Base-by-base conservation (phyloP, 306 rosid species). In the Potentilla sterilis region DNA sequence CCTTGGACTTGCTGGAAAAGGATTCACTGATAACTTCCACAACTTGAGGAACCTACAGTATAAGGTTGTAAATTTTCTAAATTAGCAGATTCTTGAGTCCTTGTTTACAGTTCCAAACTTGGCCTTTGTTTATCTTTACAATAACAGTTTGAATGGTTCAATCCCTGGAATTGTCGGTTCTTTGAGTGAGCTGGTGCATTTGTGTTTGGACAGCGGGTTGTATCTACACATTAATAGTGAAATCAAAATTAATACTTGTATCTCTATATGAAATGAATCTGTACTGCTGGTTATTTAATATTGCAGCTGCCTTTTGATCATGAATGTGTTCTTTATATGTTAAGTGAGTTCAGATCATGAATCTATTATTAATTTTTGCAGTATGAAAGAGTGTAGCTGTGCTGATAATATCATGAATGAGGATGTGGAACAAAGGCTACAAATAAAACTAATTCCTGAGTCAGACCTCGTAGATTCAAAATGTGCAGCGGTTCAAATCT, bases 151-250 rank as follows among this genome's bases (percentile, higher is more conserved):
- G n/a, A 82, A 9, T 22, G 94, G 89, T 46, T 74, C 89, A 7
- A 83, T 94, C 21, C 95, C 98, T 68, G 19, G 86, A n/a, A 86
- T 24, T 73, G 70, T 91, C 41, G 87, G 87, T 72, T 83, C 85
- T 74, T 44, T 83, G 86, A 85, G 83, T 77, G 73, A 77, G 46
- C 80, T 88, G 12, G 35, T 12, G 19, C 0, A 4, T 13, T 37
- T 93, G 62, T 80, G 83, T 78, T 75, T 90, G 4, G 41, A 79
- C 0, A 2, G 28, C 28, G 28, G 1, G 28, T 28, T 28, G 28
- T 28, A 28, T 28, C 28, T 28, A 28, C 28, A 28, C 28, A 28
- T 28, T 28, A 28, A 28, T 28, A 28, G 28, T 28, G 28, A 28
- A 28, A 28, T 28, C 28, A 28, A 28, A 28, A 28, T 28, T 28